Evolutionary conservation across 176 grass and related monocot genomes (phyloP), one percentile per base, ranked within the genome.

Genomic region (Bonia amplexicaulis): DNA sequence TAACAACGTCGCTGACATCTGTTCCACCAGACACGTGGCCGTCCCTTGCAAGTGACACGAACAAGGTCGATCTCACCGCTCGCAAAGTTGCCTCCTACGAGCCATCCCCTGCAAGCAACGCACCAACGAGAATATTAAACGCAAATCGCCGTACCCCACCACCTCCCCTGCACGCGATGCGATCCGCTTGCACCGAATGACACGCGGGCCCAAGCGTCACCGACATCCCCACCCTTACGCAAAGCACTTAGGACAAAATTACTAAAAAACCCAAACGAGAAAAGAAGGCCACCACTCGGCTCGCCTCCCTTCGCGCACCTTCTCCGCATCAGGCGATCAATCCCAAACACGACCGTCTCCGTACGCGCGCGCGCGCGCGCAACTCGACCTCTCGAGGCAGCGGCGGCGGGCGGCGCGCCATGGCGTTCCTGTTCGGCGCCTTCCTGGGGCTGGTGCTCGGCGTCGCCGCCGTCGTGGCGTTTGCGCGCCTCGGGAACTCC

Each of bases 391-490:
- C 70, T 59, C 27, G 60, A 41, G 61, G 60, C 33, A 7, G 77
- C 13, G 15, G 51, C 19, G 72, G 31, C 29, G 60, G 55, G 62
- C 45, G 42, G 63, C 33, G 19, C 6, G 44, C 22, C 74, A 98
- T 98, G 96, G 89, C 85, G 77, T 98, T 98, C 88, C 82, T 98
- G 6, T 83, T 95, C 49, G 96, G 96, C 7, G 85, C 91, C 67
- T 12, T 93, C 79, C 47, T 98, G 40, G 96, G 96, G 9, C 46
- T 98, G 68, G 69, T 87, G 25, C 42, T 94, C 69, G 96, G 93
- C 66, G 82, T 98, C 67, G 86, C 63, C 61, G 63, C 95, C 73
- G 91, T 98, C 48, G 92, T 98, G 93, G 82, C 75, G 16, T 94
- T 98, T 42, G 96, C 27, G 59, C 91, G 89, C 29, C 73, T 82